These are phyloP conservation scores for Pythium volutum DNA, from an alignment of 352 stramenopile genomes.

Conservation along the genomic window DNA sequence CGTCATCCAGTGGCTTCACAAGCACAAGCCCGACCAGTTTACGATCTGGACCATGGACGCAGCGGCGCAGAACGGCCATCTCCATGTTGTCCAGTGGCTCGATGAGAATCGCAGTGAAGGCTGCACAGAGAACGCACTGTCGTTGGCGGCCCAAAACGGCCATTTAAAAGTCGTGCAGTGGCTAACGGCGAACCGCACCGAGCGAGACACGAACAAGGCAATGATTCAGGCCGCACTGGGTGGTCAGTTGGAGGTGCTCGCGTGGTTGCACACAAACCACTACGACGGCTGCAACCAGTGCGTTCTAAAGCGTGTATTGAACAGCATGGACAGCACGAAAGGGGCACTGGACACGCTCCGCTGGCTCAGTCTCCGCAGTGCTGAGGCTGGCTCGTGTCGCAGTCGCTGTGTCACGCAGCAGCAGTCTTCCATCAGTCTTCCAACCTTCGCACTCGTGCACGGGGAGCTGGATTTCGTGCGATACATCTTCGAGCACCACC, in stretches of 20 bases:
- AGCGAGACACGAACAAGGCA: not conserved
- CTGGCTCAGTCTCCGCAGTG: not conserved
- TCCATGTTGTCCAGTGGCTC: constrained; percentile 5
- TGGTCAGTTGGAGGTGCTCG: not conserved
- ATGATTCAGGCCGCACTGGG: not conserved
- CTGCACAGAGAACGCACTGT: constrained; percentile 18
- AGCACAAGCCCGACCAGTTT: constrained; percentile 29
- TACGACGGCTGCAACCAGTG: not conserved
- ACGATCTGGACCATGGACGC: not conserved
- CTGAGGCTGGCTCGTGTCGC: not conserved
- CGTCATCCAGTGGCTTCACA: constrained; percentile 17
- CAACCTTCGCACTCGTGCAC: not conserved
- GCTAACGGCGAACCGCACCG: not conserved
- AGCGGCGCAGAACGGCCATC: not conserved
- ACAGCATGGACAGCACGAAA: not conserved
- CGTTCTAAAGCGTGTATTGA: not conserved
- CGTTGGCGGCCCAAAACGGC: not conserved
- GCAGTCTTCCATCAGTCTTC: not conserved
- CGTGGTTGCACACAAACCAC: not conserved
- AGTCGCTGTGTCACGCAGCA: not conserved
- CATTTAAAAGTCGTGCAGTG: constrained; percentile 17
- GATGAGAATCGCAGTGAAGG: constrained; percentile 40
- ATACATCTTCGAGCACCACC: not conserved
- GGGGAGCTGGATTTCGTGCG: not conserved
- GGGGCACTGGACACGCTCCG: not conserved